Percentiles rank a stretch among this genome's conserved stretches.
Evolutionary conservation across 768 basidiomycete genomes (phyloP).

Genomic region (Mrakia gelida): DNA sequence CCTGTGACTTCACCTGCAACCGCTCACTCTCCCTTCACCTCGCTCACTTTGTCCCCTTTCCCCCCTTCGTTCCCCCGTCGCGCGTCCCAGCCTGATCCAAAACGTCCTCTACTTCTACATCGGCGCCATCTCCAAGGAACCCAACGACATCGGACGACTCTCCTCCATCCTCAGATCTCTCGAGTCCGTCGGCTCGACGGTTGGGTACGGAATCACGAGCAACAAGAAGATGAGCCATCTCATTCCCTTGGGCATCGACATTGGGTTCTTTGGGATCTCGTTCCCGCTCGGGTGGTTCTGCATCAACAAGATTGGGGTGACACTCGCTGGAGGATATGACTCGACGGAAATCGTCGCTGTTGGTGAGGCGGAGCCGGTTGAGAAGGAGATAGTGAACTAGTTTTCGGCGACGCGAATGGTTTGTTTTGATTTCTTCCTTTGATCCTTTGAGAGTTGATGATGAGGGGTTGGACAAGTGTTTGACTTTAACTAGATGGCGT

Average conservation of each 20-base stretch:
- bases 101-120: slow-evolving; percentile 27
- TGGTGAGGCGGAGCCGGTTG: no score
- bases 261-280: slow-evolving; percentile 29
- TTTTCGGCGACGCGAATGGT: no score
- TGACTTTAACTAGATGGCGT: no score
- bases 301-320: slow-evolving; percentile 28
- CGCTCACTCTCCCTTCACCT: not conserved
- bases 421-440: no score
- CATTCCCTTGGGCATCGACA: slow-evolving; percentile 32
- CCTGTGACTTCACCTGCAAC: no score
- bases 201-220: slow-evolving; percentile 29
- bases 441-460: no score
- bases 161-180: slow-evolving; percentile 32
- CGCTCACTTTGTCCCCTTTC: not conserved
- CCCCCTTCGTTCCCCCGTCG: not conserved
- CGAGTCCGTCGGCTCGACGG: slow-evolving; percentile 28
- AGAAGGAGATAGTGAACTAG: not conserved
- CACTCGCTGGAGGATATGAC: slow-evolving; percentile 15
- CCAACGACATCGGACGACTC: slow-evolving; percentile 32
- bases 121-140: slow-evolving; percentile 11
- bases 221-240: slow-evolving; percentile 27
- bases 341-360: not conserved
- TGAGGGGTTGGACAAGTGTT: no score
- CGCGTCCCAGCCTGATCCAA: not conserved
- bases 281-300: slow-evolving; percentile 21